Base-by-base conservation (phyloP, 1,139 yeast genomes). In the Candida albicans region DNA sequence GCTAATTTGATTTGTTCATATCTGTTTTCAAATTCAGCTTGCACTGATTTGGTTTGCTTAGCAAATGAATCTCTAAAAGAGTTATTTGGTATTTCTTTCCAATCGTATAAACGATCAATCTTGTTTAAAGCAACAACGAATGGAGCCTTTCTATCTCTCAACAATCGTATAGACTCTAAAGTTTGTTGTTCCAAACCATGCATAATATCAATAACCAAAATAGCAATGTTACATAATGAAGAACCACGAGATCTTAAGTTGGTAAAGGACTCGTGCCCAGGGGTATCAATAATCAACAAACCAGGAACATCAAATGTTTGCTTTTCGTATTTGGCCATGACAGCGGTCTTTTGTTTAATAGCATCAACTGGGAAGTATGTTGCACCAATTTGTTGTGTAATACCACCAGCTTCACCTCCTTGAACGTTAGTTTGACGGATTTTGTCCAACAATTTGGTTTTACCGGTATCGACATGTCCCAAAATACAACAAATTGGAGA, bases 391-490 rank as follows among this genome's bases (percentile, higher is more conserved):
- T 93, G 99, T 79, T 93, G 99, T 54, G 99, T 93, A 64, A 93
- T 95, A 77, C 99, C 99, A 76, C 99, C 99, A 45, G 99, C 99
- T 75, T 93, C 99, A 64, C 99, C 99, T 67, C 97, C 99, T 76
- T 93, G 99, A 49, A 93, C 99, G 60, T 93, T 93, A 39, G 98
- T 95, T 75, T 93, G 97, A 75, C 99, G 95, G 55, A 93, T 84
- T 69, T 93, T 95, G 65, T 93, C 99, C 64, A 93, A 78, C 54
- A 93, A 79, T 66, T 93, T 93, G 51, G 99, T 93, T 71, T 93
- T 95, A 83, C 99, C 99, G 46, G 99, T 93, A 78, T 93, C 99
- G 67, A 93, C 99, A 75, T 93, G 99, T 64, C 99, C 99, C 68
- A 93, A 80, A 61, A 93, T 95, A 85, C 96, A 91, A 68, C 99